Evolutionary conservation across 2,329 filamentous ascomycete species (phyloP), one percentile per base, ranked within the genome.

Genomic region (Pseudogymnoascus destructans): DNA sequence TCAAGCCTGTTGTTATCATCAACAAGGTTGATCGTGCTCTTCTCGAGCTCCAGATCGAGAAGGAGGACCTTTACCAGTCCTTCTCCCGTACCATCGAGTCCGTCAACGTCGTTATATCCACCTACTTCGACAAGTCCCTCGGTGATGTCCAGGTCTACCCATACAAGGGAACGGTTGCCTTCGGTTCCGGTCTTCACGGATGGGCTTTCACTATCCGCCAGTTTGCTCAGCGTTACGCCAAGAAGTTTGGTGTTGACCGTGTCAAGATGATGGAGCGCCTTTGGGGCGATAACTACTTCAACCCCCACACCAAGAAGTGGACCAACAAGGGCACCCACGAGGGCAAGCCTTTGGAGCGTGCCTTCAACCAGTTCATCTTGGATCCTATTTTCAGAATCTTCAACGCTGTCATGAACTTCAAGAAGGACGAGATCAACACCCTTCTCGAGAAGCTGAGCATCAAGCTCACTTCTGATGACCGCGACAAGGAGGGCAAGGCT

Each of bases 261-360:
- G 87, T 85, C 80, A 97, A 97, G 89, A 96, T 98, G 93, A 95
- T 97, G 88, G 89, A 96, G 81, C 90, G 93, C 86, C 89, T 98
- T 68, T 98, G 93, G 93, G 93, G 93, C 68, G 93, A 98, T 85
- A 96, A 90, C 84, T 98, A 83, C 85, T 98, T 98, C 88, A 97
- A 98, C 84, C 89, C 93, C 69, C 83, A 89, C 79, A 98, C 93
- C 81, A 98, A 97, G 89, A 98, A 98, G 86, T 98, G 93, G 93
- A 92, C 91, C 76, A 97, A 87, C 82, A 82, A 78, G 73, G 79
- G 79, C 68, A 87, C 81, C 65, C 78, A 89, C 73, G 90, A 95
- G 71, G 92, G 90, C 73, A 86, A 95, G 82, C 73, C 76, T 65
- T 84, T 95, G 60, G 93, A 97, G 85, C 93, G 93, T 87, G 89